Percentiles rank a stretch among this genome's conserved stretches.
Conservation (phyloP, 163 green algal genomes). For the Scenedesmus sp. region DNA sequence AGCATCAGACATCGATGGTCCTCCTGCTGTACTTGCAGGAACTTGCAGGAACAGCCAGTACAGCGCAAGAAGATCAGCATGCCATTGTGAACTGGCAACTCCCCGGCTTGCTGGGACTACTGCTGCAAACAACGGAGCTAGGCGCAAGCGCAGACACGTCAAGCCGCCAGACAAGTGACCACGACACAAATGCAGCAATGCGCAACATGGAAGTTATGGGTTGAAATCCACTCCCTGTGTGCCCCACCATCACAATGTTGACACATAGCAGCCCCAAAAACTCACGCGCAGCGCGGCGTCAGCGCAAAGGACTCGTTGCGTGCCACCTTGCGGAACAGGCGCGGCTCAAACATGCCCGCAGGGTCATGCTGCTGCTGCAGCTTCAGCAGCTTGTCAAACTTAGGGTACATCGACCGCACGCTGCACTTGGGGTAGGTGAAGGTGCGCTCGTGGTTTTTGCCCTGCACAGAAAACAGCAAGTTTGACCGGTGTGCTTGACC, state of each 20-base stretch:
- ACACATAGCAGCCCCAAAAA: not conserved
- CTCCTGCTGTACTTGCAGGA: too few species aligned
- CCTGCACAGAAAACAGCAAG: not conserved
- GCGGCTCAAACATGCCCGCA: constrained; percentile 28
- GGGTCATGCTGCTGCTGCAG: constrained; percentile 42
- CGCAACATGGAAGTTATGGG: not conserved
- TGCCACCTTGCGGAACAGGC: constrained; percentile 35
- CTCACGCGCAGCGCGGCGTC: constrained; percentile 4
- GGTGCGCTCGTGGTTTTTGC: constrained; percentile 50
- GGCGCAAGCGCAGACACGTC: too few species aligned
- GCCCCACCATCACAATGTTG: not conserved
- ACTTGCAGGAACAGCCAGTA: too few species aligned
- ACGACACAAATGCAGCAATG: not conserved
- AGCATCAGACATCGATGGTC: too few species aligned
- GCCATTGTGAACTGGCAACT: too few species aligned
- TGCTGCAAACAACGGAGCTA: too few species aligned
- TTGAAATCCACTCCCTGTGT: not conserved
- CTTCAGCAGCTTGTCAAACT: constrained; percentile 44
- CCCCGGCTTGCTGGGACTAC: too few species aligned
- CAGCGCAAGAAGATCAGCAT: too few species aligned
- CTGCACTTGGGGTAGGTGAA: constrained; percentile 48
- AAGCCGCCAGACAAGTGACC: too few species aligned
- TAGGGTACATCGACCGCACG: constrained; percentile 27
- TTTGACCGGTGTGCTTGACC: not conserved
- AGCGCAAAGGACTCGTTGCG: not conserved